A percentile compares a stretch with the other conserved stretches of the same genome.
These are phyloP conservation scores for Aspergillus homomorphus DNA, from an alignment of 495 filamentous ascomycete species.

Conservation along the genomic window DNA sequence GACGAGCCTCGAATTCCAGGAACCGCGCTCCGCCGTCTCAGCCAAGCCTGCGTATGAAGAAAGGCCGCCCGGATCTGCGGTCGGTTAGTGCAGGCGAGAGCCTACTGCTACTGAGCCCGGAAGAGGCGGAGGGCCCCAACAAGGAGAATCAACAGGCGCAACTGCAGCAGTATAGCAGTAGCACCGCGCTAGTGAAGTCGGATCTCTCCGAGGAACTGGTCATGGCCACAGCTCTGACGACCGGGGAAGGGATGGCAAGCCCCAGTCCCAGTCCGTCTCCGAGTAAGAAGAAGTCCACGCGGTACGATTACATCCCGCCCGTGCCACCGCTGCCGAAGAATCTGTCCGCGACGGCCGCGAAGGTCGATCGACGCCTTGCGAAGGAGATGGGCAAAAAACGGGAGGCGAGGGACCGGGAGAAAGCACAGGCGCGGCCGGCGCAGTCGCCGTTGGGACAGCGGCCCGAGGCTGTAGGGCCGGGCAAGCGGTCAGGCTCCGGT, in stretches of 20 bases:
- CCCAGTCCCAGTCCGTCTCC: slow-evolving; percentile 15
- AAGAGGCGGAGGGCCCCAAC: slow-evolving; percentile 4
- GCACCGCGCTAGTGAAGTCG: not conserved
- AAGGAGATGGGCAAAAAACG: slow-evolving; percentile 31
- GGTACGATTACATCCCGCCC: slow-evolving; percentile 40
- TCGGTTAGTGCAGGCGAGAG: slow-evolving; percentile 17
- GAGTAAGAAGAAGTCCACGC: slow-evolving; percentile 20
- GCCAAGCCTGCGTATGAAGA: slow-evolving; percentile 25
- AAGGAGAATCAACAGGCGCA: slow-evolving; percentile 17
- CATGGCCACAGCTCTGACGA: not conserved
- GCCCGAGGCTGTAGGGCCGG: not conserved
- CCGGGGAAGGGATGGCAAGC: not conserved
- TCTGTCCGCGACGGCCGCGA: slow-evolving; percentile 34
- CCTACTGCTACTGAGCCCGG: not conserved
- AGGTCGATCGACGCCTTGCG: slow-evolving; percentile 25
- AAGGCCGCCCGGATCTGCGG: slow-evolving; percentile 25
- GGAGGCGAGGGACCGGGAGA: slow-evolving; percentile 1
- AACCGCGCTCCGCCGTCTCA: slow-evolving; percentile 16
- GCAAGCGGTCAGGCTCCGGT: not conserved
- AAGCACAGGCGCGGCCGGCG: slow-evolving; percentile 2
- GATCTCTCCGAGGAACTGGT: not conserved
- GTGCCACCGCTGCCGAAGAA: slow-evolving; percentile 45
- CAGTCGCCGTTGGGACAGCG: not conserved
- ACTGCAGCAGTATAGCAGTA: slow-evolving; percentile 1
- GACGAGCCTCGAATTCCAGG: slow-evolving; percentile 24